These are phyloP conservation scores for Scedosporium boydii DNA, from an alignment of 2,329 filamentous ascomycete genomes.

Conservation along the genomic window DNA sequence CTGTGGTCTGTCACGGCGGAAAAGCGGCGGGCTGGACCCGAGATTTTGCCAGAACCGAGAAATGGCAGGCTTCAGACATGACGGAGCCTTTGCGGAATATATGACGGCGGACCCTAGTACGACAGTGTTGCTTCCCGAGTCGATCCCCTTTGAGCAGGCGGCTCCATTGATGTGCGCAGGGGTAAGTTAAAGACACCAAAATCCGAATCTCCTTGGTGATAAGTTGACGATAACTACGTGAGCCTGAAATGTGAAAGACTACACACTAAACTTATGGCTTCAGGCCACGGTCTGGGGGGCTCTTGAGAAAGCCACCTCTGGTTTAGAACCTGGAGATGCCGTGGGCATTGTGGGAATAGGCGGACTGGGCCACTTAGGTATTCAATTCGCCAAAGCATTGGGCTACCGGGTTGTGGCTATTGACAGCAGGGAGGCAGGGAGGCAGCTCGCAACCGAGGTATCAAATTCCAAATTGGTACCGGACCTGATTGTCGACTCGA, in stretches of 20 bases:
- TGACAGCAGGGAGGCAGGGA: conserved; percentile 21
- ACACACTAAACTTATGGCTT: not conserved
- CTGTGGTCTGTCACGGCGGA: conserved; percentile 14
- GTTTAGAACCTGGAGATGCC: conserved; percentile 13
- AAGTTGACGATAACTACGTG: too few species aligned
- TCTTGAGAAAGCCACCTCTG: conserved; percentile 18
- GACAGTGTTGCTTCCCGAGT: conserved; percentile 17
- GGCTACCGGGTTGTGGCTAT: conserved; percentile 25
- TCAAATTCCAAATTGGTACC: conserved; percentile 13
- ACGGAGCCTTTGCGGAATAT: conserved; percentile 25
- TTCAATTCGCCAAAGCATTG: conserved; percentile 25
- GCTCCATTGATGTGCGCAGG: conserved; percentile 27
- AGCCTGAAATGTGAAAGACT: not conserved
- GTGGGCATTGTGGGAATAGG: conserved; percentile 25
- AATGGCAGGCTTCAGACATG: conserved; percentile 23
- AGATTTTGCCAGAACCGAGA: conserved; percentile 21
- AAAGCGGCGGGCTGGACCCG: conserved; percentile 14
- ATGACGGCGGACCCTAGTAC: conserved; percentile 20
- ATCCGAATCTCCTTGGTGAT: not conserved
- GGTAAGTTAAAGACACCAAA: conserved; percentile 10
- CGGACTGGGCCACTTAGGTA: conserved; percentile 23
- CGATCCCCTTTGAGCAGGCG: conserved; percentile 21
- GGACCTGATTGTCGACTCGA: conserved; percentile 19
- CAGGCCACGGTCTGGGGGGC: conserved; percentile 24
- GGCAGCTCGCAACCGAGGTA: conserved; percentile 18